phyloP scores from a whole-genome alignment of 345 rosid species.

The Salix viminalis region DNA sequence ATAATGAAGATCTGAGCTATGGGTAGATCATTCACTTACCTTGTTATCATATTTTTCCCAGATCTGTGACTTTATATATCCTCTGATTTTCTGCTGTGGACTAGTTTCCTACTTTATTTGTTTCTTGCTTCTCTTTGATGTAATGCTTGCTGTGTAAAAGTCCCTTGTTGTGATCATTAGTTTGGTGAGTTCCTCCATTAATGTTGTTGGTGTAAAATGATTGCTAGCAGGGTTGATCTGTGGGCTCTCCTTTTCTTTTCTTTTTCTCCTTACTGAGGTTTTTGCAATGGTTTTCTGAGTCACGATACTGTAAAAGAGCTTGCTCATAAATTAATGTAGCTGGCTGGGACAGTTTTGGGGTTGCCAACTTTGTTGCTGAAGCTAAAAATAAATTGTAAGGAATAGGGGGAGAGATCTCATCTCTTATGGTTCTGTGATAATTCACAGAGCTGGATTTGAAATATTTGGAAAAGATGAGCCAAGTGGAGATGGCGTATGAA shows the following conservation, averaged over 20 bases:
- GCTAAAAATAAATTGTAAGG: not conserved
- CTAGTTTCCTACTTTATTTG: not conserved
- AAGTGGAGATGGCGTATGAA: not conserved
- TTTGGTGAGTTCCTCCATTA: constrained; percentile 11
- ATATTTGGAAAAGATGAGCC: not conserved
- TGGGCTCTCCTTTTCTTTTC: not conserved
- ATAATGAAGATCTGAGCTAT: constrained; percentile 34
- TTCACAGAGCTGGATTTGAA: not conserved
- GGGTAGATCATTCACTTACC: constrained; percentile 24
- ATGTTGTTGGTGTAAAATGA: constrained; percentile 6
- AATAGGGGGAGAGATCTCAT: not conserved
- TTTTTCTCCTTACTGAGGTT: not conserved
- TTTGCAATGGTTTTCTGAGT: not conserved
- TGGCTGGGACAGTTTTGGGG: not conserved
- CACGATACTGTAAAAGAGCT: not conserved
- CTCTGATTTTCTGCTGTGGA: constrained; percentile 1
- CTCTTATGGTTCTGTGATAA: not conserved
- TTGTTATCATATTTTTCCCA: constrained; percentile 16
- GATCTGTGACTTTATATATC: constrained; percentile 33
- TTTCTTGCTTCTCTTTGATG: not conserved
- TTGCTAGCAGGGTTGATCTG: constrained; percentile 18
- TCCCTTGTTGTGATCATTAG: not conserved
- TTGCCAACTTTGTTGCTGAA: not conserved
- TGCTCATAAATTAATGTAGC: not conserved
- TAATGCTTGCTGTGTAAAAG: not conserved